Percentiles rank a stretch among this genome's conserved stretches.
These are phyloP conservation scores for Aspergillus olivimuriae DNA, from an alignment of 495 filamentous ascomycete species.

Conservation along the genomic window DNA sequence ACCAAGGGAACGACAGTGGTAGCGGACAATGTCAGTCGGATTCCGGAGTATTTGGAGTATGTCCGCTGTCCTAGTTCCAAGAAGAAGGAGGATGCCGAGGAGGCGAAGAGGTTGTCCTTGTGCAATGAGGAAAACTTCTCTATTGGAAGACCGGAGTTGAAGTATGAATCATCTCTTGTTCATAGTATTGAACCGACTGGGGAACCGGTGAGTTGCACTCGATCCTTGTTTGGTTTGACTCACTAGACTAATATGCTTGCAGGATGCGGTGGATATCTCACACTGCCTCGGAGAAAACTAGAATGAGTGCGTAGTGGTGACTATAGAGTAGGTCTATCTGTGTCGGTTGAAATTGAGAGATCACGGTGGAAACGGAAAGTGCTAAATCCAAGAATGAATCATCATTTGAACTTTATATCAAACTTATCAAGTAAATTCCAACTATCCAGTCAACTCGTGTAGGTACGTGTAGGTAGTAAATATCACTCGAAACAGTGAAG, in stretches of 20 bases:
- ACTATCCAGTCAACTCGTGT: no score
- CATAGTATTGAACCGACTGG: slow-evolving; percentile 17
- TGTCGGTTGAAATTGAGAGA: no score
- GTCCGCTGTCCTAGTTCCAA: slow-evolving; percentile 6
- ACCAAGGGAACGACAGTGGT: slow-evolving; percentile 48
- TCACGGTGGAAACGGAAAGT: no score
- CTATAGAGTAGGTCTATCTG: no score
- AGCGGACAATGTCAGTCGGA: slow-evolving; percentile 63
- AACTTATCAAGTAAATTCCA: no score
- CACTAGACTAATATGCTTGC: not conserved
- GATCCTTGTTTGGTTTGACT: not conserved
- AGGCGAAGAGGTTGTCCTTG: slow-evolving; percentile 1
- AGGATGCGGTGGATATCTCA: slow-evolving; percentile 5
- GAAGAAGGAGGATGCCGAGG: slow-evolving; percentile 16
- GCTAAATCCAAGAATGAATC: no score
- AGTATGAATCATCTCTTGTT: slow-evolving; percentile 53
- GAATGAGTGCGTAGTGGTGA: not conserved
- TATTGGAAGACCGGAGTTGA: slow-evolving; percentile 52
- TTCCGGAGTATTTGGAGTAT: slow-evolving; percentile 49
- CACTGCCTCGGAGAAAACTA: slow-evolving; percentile 2
- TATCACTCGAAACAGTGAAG: no score
- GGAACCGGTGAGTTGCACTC: not conserved
- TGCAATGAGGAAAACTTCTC: not conserved
- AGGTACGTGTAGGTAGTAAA: no score
- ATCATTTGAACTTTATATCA: no score